phyloP scores from a whole-genome alignment of 352 stramenopile genomes.

The Pythium sukuiense region DNA sequence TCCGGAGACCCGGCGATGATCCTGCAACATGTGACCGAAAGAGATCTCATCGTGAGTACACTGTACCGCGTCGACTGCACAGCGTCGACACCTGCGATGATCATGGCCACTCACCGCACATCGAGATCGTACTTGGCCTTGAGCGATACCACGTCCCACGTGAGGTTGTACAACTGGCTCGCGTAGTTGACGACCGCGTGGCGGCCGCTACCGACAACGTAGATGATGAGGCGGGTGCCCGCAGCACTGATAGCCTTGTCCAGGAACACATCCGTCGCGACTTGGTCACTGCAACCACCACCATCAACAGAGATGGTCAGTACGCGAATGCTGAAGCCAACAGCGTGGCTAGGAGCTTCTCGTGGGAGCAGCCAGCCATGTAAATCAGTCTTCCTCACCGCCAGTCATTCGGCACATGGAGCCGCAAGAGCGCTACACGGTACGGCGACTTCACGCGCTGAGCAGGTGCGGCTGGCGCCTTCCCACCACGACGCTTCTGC shows the following conservation, averaged over 20 bases:
- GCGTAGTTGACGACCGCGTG: slow-evolving; percentile 75
- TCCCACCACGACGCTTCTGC: slow-evolving; percentile 7
- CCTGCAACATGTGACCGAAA: slow-evolving; percentile 1
- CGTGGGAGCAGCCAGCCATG: background rate
- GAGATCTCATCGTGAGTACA: background rate
- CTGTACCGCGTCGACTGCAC: background rate
- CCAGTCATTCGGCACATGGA: slow-evolving; percentile 17
- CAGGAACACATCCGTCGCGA: slow-evolving; percentile 55
- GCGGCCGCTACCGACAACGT: slow-evolving; percentile 52
- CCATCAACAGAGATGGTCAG: background rate
- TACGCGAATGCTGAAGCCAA: background rate
- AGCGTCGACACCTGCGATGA: background rate
- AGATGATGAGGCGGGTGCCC: slow-evolving; percentile 53
- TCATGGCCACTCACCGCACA: slow-evolving; percentile 17
- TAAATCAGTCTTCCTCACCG: slow-evolving; percentile 5
- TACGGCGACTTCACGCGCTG: background rate
- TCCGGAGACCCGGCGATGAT: slow-evolving; percentile 12
- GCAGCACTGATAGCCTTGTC: slow-evolving; percentile 57
- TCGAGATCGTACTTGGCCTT: slow-evolving; percentile 61
- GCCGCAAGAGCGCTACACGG: slow-evolving; percentile 7
- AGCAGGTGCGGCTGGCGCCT: background rate
- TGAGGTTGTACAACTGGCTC: slow-evolving; percentile 72
- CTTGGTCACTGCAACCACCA: slow-evolving; percentile 14
- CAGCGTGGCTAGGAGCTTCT: background rate
- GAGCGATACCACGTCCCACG: slow-evolving; percentile 66